Conservation (phyloP, 345 rosid genomes). For the Dimocarpus longan region DNA sequence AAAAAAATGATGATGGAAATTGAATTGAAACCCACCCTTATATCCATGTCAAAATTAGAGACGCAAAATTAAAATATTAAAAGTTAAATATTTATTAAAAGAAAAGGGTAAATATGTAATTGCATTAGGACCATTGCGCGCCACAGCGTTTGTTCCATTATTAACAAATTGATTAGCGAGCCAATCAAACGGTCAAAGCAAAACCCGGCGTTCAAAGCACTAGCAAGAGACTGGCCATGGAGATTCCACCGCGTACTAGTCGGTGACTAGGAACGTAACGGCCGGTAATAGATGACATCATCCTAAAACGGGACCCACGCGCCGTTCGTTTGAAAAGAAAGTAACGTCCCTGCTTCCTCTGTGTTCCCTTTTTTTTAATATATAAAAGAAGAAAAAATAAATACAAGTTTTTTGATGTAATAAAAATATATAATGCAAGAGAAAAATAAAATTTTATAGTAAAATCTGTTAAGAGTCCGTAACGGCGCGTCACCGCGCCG, state of each 20-base stretch:
- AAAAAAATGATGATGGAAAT: no score
- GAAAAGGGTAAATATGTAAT: background rate
- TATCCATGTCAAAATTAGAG: no score
- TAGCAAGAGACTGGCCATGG: constrained; percentile 2
- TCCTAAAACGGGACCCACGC: constrained; percentile 40
- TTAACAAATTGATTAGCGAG: background rate
- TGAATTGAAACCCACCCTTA: no score
- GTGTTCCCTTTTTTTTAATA: background rate
- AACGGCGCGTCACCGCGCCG: constrained; percentile 59
- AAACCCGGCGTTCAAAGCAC: constrained; percentile 36
- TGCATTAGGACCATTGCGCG: no score
- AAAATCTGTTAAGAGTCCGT: constrained; percentile 33
- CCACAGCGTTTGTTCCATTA: background rate
- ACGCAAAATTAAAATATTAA: no score
- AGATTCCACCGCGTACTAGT: constrained; percentile 26
- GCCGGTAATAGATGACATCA: constrained; percentile 40
- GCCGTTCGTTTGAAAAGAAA: constrained; percentile 53
- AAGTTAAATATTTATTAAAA: no score
- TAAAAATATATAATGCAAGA: background rate
- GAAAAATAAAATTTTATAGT: background rate
- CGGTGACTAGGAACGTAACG: constrained; percentile 50
- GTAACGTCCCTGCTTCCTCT: constrained; percentile 35
- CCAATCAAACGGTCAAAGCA: constrained; percentile 22
- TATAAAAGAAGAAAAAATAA: background rate
- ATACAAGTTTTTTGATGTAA: background rate